Percentiles rank a stretch among this genome's conserved stretches.
These are phyloP conservation scores for Candida krabiensis DNA, from an alignment of 805 yeast species.

Conservation along the genomic window DNA sequence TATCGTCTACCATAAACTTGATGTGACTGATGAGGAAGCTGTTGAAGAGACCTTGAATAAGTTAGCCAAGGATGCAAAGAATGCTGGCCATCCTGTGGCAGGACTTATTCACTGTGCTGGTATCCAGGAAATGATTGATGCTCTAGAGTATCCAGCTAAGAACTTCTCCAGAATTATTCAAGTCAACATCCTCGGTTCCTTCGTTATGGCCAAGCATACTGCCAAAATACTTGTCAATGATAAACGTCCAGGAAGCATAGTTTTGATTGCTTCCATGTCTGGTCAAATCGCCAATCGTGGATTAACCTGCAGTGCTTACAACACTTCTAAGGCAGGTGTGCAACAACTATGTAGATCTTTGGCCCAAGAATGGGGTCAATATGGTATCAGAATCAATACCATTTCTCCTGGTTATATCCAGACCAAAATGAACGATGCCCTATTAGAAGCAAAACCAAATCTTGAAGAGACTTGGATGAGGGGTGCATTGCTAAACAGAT, in stretches of 20 bases:
- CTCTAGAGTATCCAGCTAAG: conserved; percentile 16
- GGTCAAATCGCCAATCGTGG: conserved; percentile 53
- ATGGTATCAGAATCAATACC: conserved; percentile 52
- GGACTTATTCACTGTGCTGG: conserved; percentile 20
- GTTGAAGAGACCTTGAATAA: conserved; percentile 9
- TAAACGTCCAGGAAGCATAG: conserved; percentile 41
- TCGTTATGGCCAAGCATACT: conserved; percentile 20
- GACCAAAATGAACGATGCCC: conserved; percentile 39
- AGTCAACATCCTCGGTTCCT: conserved; percentile 17
- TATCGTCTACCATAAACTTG: conserved; percentile 10
- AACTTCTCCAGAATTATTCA: conserved; percentile 13
- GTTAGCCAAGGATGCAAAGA: conserved; percentile 10
- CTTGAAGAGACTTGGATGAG: conserved; percentile 19
- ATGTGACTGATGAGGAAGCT: conserved; percentile 15
- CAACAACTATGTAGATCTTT: conserved; percentile 44
- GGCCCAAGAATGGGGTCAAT: conserved; percentile 48
- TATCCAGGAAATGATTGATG: conserved; percentile 16
- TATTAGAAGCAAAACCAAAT: conserved; percentile 40
- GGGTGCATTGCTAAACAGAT: conserved; percentile 19
- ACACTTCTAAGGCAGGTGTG: conserved; percentile 49
- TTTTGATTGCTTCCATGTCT: conserved; percentile 53
- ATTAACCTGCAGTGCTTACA: conserved; percentile 47
- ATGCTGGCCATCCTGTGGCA: conserved; percentile 13
- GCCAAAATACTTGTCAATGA: conserved; percentile 12
- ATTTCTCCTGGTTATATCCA: conserved; percentile 52